Evolutionary conservation across 768 basidiomycete species (phyloP), one percentile per base, ranked within the genome.

Genomic region (Boletus edulis): DNA sequence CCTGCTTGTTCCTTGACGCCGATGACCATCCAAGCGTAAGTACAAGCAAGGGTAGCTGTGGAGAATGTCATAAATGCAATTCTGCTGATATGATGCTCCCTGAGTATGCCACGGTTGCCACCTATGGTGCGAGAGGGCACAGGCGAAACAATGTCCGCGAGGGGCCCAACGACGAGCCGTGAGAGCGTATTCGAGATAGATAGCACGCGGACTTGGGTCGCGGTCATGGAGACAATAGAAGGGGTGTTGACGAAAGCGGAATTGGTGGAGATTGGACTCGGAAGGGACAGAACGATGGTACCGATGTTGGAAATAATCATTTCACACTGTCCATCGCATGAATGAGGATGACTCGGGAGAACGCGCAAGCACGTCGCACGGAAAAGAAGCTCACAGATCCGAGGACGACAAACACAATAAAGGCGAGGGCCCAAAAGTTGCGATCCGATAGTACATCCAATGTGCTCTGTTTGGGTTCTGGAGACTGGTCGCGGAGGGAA

Each of bases 261-360:
- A 34, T 58, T 51, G 18, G 51, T 37, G 8, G 65, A 42, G 22
- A 38, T 29, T 18, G 67, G 49, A 15, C 71, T 63, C 10, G 83
- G 81, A 35, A 91, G 78, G 14, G 90, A 84, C 5, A 86, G 71
- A 14, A 86, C 79, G 48, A 92, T 87, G 1, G 86, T 83, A 37
- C 89, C 90, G 45, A 93, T 84, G 62, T 91, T 93, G 18, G 89
- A 86, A 18, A 92, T 84, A 20, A 93, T 77, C 89, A 90, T 91
- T 68, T 91, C 89, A 44, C 80, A 81, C 87, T 89, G 51, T 7
- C 17, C 39, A 42, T 54, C 5, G 35, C 3, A 51, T 52, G 41
- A 46, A 49, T 43, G 18, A 46, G 29, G 24, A 43, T 8, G 37
- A 11, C 24, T 8, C 10, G 9, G 24, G 24, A 51, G 43, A 15